Base-by-base conservation (phyloP, 495 filamentous ascomycete species). In the Aspergillus coremiiformis region DNA sequence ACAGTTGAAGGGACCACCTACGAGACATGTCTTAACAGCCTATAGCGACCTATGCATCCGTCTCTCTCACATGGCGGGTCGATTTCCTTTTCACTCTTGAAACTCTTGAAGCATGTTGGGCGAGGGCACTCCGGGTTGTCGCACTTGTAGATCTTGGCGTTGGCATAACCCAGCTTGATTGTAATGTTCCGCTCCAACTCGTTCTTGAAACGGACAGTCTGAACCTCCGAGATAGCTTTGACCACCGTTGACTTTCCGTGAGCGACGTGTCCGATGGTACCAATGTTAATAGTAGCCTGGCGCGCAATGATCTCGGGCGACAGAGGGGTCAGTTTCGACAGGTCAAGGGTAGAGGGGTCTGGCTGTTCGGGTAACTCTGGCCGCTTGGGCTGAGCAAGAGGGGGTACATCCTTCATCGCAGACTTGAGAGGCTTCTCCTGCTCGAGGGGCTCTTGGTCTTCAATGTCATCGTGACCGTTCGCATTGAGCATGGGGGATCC, bases 111-210 rank as follows among this genome's bases (percentile, higher is more conserved):
- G 77, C 95, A 97, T 61, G 87, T 90, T 48, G 93, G 93, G 58
- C 94, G 74, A 32, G 93, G 93, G 71, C 93, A 98, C 53, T 84
- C 86, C 43, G 73, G 69, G 71, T 87, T 96, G 68, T 95, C 89
- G 69, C 93, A 98, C 79, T 96, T 91, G 82, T 98, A 98, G 73
- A 98, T 88, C 73, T 98, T 98, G 55, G 93, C 93, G 70, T 98
- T 98, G 65, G 93, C 93, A 69, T 98, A 98, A 66, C 93, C 93
- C 65, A 98, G 82, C 82, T 98, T 98, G 75, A 98, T 98, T 52
- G 93, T 98, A 64, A 98, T 98, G 66, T 98, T 98, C 58, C 93
- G 80, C 75, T 97, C 93, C 70, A 96, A 74, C 71, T 98, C 93
- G 73, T 95, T 98, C 84, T 98, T 98, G 80, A 98, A 98, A 53